Evolutionary conservation across 176 grass and related monocot genomes (phyloP).

Genomic region (Oropetium thomaeum): DNA sequence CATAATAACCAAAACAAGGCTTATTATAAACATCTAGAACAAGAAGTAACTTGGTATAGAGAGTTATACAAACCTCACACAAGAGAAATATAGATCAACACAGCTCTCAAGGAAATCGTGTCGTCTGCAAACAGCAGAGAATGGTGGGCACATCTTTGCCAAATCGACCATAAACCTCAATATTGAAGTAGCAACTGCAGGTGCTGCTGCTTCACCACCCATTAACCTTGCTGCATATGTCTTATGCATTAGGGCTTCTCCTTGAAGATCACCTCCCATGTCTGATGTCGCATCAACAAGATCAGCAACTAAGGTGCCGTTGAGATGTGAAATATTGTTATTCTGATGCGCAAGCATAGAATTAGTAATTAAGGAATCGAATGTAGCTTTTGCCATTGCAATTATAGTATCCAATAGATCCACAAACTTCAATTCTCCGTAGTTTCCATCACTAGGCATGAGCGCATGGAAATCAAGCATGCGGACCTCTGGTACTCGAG

Average conservation of each 20-base stretch:
- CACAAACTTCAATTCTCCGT: slow-evolving; percentile 91
- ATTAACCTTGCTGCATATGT: slow-evolving; percentile 98
- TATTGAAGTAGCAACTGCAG: slow-evolving; percentile 85
- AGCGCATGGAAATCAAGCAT: slow-evolving; percentile 99
- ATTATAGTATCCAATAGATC: slow-evolving; percentile 91
- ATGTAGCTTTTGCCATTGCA: slow-evolving; percentile 91
- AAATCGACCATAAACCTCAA: slow-evolving; percentile 97
- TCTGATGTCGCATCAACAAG: slow-evolving; percentile 77
- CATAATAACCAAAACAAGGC: slow-evolving; percentile 35
- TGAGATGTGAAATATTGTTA: slow-evolving; percentile 86
- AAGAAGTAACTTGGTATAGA: slow-evolving; percentile 13
- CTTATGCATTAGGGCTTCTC: slow-evolving; percentile 97
- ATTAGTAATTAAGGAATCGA: slow-evolving; percentile 78
- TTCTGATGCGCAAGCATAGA: slow-evolving; percentile 96
- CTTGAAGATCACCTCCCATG: slow-evolving; percentile 81
- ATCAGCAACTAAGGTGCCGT: slow-evolving; percentile 72
- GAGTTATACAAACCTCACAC: slow-evolving; percentile 71
- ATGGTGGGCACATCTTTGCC: slow-evolving; percentile 81
- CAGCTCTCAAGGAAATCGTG: slow-evolving; percentile 90
- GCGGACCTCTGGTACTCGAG: slow-evolving; percentile 93
- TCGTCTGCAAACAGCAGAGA: slow-evolving; percentile 83
- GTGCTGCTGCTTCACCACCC: slow-evolving; percentile 92
- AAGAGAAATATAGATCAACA: slow-evolving; percentile 98
- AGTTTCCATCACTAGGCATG: slow-evolving; percentile 96
- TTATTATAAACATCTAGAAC: slow-evolving; percentile 36